Evolutionary conservation across 2,329 filamentous ascomycete species (phyloP).

Genomic region (Seiridium cupressi): DNA sequence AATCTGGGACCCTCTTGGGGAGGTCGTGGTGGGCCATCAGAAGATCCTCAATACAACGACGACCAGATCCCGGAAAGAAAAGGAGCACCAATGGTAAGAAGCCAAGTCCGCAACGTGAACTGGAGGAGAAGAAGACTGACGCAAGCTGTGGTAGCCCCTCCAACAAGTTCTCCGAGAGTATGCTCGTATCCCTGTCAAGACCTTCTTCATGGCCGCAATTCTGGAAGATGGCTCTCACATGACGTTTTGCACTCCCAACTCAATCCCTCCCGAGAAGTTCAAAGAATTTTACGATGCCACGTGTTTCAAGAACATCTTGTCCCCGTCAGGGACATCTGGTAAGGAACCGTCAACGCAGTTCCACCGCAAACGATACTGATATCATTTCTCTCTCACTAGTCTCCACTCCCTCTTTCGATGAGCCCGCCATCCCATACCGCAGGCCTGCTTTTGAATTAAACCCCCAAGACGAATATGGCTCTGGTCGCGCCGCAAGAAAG

Average conservation of each 20-base stretch:
- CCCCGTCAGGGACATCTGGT: background rate
- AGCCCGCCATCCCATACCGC: background rate
- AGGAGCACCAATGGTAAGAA: background rate
- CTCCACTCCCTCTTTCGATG: background rate
- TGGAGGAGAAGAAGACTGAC: background rate
- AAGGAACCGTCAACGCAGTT: background rate
- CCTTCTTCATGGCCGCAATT: constrained; percentile 52
- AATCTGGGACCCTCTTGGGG: background rate
- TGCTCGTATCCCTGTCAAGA: constrained; percentile 48
- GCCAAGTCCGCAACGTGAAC: too few species aligned
- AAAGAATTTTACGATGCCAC: constrained; percentile 44
- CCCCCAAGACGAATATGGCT: constrained; percentile 24
- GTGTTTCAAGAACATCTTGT: constrained; percentile 29
- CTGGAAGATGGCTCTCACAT: constrained; percentile 42
- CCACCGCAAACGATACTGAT: background rate
- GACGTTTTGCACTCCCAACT: constrained; percentile 33
- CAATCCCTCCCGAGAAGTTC: constrained; percentile 21
- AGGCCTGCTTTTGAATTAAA: constrained; percentile 9
- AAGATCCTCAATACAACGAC: background rate
- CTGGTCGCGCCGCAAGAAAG: constrained; percentile 31
- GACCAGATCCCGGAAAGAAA: background rate
- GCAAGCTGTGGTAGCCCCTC: constrained; percentile 38
- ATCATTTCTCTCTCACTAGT: background rate
- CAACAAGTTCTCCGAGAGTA: constrained; percentile 49
- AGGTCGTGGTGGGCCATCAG: background rate